Base-by-base conservation (phyloP, 2,329 filamentous ascomycete genomes). In the Aureobasidium uvarum region DNA sequence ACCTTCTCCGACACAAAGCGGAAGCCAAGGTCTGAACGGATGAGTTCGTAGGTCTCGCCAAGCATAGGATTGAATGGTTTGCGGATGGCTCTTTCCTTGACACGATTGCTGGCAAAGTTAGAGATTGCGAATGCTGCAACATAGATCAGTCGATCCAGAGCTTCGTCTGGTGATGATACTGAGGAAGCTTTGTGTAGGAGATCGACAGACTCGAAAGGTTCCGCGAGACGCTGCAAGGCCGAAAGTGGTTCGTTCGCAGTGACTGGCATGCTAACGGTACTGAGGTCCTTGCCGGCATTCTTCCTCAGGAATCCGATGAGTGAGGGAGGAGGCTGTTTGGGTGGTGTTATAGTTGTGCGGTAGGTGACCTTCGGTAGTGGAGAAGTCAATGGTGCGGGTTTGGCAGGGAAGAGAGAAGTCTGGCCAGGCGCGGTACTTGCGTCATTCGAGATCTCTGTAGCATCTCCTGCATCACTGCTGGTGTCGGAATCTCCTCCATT, bases 61-160 rank as follows among this genome's bases (percentile, higher is more conserved):
- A 99, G 86, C 80, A 99, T 89, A 3, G 95, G 95, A 72, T 97
- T 99, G 79, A 98, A 99, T 0, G 95, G 95, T 75, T 99, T 99
- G 69, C 95, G 90, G 67, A 96, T 91, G 3, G 93, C 89, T 46
- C 95, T 90, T 76, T 99, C 95, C 74, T 92, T 96, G 68, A 92
- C 88, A 36, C 95, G 87, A 52, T 85, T 85, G 72, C 86, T 89
- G 66, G 92, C 95, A 70, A 97, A 91, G 68, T 89, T 86, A 11
- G 93, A 96, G 20, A 98, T 81, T 11, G 95, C 95, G 76, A 98
- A 99, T 1, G 94, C 93, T 0, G 92, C 86, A 60, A 99, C 87
- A 74, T 93, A 90, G 62, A 96, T 82, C 13, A 98, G 82, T 8
- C 94, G 88, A 69, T 96, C 89, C 8, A 85, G 82, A 28, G 82